These are phyloP conservation scores for Eragrostis tef DNA, from an alignment of 202 grass and related monocot species.

Conservation along the genomic window DNA sequence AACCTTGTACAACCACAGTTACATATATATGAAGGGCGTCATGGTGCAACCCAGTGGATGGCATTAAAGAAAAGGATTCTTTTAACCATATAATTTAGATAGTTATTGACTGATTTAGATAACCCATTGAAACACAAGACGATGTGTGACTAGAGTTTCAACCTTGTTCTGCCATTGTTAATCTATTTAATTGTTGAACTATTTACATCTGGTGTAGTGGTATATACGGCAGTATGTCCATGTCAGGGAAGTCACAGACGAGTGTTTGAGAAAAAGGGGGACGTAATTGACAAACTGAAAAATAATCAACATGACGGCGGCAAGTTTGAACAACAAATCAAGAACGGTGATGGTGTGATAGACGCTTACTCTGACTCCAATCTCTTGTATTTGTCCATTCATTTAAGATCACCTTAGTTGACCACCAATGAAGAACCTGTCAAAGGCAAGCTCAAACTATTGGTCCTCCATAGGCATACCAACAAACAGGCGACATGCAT, in stretches of 20 bases:
- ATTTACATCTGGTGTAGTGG: no score
- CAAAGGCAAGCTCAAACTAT: not conserved
- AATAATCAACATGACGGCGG: not conserved
- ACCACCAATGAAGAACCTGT: not conserved
- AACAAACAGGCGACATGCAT: not conserved
- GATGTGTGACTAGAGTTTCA: constrained; percentile 24
- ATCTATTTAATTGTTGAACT: not conserved
- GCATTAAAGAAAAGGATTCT: not conserved
- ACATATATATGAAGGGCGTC: constrained; percentile 19
- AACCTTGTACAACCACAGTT: not conserved
- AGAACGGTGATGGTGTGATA: not conserved
- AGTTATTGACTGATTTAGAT: not conserved
- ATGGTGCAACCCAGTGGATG: not conserved
- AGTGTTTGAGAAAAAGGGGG: no score
- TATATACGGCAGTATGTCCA: not conserved
- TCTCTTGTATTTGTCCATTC: not conserved
- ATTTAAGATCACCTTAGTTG: not conserved
- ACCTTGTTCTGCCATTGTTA: not conserved
- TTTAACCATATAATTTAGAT: not conserved
- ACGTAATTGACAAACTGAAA: not conserved
- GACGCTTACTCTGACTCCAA: not conserved
- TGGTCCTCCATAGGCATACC: not conserved
- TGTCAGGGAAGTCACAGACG: not conserved
- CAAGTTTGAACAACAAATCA: no score
- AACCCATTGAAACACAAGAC: not conserved